Evolutionary conservation across 345 rosid genomes (phyloP).

Genomic region (Gossypium sturtianum): DNA sequence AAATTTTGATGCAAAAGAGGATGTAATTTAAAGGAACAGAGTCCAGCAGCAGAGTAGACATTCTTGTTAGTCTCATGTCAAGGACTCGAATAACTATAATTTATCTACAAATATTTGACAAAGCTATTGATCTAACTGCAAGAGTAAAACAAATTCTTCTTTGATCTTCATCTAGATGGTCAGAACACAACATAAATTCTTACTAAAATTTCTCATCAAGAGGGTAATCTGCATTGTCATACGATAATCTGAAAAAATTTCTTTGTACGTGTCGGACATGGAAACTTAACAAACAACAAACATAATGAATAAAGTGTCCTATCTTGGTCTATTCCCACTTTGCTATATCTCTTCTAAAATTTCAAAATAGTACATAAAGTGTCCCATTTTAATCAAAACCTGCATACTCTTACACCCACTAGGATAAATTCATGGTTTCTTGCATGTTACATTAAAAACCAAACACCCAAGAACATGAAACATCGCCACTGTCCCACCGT

Average conservation of each 20-base stretch:
- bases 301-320: neutral
- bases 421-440: neutral
- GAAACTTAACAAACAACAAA: neutral
- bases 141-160: no score
- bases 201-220: no score
- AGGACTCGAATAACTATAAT: neutral
- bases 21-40: no score
- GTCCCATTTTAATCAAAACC: neutral
- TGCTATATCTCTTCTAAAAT: neutral
- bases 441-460: neutral
- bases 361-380: neutral
- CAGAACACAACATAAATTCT: no score
- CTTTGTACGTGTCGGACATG: no score
- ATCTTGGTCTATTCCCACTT: neutral
- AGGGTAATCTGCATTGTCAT: no score
- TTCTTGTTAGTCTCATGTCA: neutral
- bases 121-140: neutral
- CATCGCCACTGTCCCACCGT: slow-evolving; percentile 4
- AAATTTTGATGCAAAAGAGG: neutral
- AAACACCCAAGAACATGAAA: neutral
- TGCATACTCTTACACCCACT: neutral
- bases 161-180: no score
- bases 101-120: neutral
- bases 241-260: no score
- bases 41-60: neutral